These are phyloP conservation scores for Endothia cerciana DNA, from an alignment of 2,329 filamentous ascomycete species.

Conservation along the genomic window DNA sequence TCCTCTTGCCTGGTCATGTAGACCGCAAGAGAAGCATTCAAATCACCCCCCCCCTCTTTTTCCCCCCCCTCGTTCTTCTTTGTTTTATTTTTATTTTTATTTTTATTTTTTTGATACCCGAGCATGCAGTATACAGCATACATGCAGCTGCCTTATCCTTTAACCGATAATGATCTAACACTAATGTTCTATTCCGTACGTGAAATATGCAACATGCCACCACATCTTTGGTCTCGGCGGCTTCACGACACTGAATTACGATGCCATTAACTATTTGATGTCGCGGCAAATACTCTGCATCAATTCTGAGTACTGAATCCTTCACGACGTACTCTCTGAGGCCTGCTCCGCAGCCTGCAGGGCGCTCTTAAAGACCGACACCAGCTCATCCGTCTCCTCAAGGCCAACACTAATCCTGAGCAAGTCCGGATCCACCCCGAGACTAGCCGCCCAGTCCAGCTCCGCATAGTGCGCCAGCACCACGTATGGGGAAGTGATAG, in stretches of 20 bases:
- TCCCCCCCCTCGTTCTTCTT: background rate
- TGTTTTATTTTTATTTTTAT: background rate
- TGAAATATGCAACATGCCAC: background rate
- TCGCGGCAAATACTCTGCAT: background rate
- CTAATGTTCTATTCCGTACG: background rate
- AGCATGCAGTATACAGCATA: slow-evolving; percentile 22
- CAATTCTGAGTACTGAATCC: background rate
- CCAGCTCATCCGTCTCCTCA: slow-evolving; percentile 73
- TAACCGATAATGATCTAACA: background rate
- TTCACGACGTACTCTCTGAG: background rate
- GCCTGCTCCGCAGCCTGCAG: slow-evolving; percentile 59
- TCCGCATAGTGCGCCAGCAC: slow-evolving; percentile 90
- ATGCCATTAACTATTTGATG: background rate
- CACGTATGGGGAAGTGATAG: slow-evolving; percentile 87
- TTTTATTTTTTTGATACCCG: slow-evolving; percentile 20
- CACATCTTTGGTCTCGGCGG: background rate
- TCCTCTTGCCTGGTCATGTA: slow-evolving; percentile 65
- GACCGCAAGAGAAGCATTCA: slow-evolving; percentile 21
- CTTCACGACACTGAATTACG: background rate
- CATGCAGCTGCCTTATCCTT: slow-evolving; percentile 9
- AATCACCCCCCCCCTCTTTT: too few species aligned
- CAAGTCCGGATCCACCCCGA: slow-evolving; percentile 79
- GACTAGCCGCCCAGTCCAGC: slow-evolving; percentile 84
- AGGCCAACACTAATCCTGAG: slow-evolving; percentile 88
- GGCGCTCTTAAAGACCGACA: slow-evolving; percentile 67